phyloP scores from a whole-genome alignment of 768 basidiomycete genomes.

The Vararia minispora region DNA sequence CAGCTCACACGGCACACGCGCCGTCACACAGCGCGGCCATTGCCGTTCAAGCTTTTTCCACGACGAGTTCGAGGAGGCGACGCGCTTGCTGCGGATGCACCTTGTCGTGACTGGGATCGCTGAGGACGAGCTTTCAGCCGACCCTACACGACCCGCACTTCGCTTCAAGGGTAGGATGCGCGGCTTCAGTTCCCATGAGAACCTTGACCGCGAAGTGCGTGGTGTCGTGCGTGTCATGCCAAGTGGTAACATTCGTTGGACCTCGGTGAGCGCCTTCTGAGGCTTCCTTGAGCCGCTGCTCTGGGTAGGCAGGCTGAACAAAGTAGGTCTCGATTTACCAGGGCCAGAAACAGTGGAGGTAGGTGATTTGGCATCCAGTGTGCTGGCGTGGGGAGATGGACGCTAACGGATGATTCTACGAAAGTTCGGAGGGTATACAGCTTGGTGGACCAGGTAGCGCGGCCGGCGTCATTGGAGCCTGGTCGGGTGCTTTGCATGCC shows the following conservation, averaged over 20 bases:
- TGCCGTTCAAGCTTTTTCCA: constrained; percentile 37
- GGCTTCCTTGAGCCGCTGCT: neutral
- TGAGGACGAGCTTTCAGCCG: constrained; percentile 8
- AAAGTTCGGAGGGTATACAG: constrained; percentile 57
- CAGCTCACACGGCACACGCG: too few species aligned
- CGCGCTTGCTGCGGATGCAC: constrained; percentile 48
- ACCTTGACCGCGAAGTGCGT: constrained; percentile 18
- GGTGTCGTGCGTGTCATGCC: constrained; percentile 24
- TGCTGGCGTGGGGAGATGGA: constrained; percentile 1
- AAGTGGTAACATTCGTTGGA: constrained; percentile 26
- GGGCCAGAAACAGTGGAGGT: constrained; percentile 50
- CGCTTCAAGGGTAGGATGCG: constrained; percentile 20
- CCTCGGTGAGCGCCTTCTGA: constrained; percentile 32
- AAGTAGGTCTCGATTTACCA: constrained; percentile 43
- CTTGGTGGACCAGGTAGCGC: constrained; percentile 56
- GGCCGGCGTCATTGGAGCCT: constrained; percentile 54
- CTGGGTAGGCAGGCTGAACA: neutral
- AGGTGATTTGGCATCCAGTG: constrained; percentile 8
- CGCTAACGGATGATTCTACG: constrained; percentile 4
- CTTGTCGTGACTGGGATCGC: constrained; percentile 30
- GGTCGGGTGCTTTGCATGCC: constrained; percentile 54
- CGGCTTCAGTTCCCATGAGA: constrained; percentile 16
- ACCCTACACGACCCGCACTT: constrained; percentile 19
- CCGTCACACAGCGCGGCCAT: constrained; percentile 8
- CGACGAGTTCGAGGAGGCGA: constrained; percentile 51